phyloP scores from a whole-genome alignment of 2,329 filamentous ascomycete species.

The Dactylonectria macrodidyma region DNA sequence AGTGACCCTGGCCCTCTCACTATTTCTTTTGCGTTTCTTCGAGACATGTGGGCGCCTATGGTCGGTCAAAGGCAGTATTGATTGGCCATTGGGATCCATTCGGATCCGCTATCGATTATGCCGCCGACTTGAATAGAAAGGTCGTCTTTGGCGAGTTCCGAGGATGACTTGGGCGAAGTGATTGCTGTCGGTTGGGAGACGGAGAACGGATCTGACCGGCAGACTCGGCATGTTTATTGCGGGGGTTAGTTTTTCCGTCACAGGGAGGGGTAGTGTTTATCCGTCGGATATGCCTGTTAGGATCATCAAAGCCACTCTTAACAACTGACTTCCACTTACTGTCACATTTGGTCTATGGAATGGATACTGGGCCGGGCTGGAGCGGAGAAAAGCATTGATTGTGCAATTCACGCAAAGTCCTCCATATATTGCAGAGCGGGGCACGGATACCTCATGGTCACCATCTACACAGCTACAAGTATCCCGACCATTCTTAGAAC shows the following conservation, averaged over 20 bases:
- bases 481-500: conserved; percentile 19
- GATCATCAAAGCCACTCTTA: too few relatives aligned
- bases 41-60: conserved; percentile 11
- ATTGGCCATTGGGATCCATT: conserved; percentile 18
- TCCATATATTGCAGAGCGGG: background rate
- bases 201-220: too few relatives aligned
- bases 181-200: conserved; percentile 1
- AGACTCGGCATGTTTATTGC: background rate
- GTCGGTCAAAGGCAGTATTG: conserved; percentile 12
- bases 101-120: conserved; percentile 18
- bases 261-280: background rate
- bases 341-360: background rate
- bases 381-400: background rate
- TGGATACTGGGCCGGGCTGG: too few relatives aligned
- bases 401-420: background rate
- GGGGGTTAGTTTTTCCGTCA: background rate
- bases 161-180: background rate
- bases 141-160: background rate
- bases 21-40: conserved; percentile 45
- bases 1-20: conserved; percentile 43
- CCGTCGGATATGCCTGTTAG: conserved; percentile 4
- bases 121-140: conserved; percentile 4
- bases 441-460: background rate
- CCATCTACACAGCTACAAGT: conserved; percentile 36
- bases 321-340: background rate